Conservation (phyloP, 2,329 filamentous ascomycete species). For the Hypoxylon sp. region DNA sequence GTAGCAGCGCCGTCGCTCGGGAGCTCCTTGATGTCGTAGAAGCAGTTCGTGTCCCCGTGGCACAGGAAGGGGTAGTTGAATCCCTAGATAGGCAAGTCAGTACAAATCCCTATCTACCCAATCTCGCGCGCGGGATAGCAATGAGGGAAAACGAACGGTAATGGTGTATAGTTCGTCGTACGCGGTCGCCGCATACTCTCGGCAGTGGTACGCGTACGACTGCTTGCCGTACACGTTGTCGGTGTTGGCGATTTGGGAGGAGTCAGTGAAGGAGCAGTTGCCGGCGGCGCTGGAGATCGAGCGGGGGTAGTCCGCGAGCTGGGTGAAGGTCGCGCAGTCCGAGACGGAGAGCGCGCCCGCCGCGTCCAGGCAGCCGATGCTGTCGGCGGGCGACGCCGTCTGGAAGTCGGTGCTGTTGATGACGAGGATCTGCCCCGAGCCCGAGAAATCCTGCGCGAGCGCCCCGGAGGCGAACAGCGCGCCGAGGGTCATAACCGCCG, state of each 20-base stretch:
- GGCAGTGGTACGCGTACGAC: slow-evolving; percentile 31
- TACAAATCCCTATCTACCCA: neutral
- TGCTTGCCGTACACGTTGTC: slow-evolving; percentile 32
- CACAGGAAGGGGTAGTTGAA: slow-evolving; percentile 33
- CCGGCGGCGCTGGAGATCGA: slow-evolving; percentile 21
- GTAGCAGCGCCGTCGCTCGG: neutral
- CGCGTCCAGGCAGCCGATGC: slow-evolving; percentile 32
- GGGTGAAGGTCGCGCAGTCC: slow-evolving; percentile 36
- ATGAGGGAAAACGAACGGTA: slow-evolving; percentile 10
- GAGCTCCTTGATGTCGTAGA: slow-evolving; percentile 34
- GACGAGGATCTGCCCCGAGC: slow-evolving; percentile 32
- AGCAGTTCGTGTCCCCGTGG: slow-evolving; percentile 36
- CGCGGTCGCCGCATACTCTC: neutral
- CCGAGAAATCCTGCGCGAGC: slow-evolving; percentile 30
- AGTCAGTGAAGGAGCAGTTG: slow-evolving; percentile 36
- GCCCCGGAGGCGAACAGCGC: slow-evolving; percentile 14
- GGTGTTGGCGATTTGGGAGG: slow-evolving; percentile 31
- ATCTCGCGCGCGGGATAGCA: neutral
- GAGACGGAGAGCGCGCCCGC: slow-evolving; percentile 19
- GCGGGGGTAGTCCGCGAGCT: slow-evolving; percentile 9
- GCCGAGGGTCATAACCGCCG: slow-evolving; percentile 15
- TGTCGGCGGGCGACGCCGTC: slow-evolving; percentile 16
- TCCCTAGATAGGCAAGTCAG: slow-evolving; percentile 27
- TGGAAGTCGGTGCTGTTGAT: slow-evolving; percentile 30
- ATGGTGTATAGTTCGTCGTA: slow-evolving; percentile 26